These are phyloP conservation scores for Mallotus repandus DNA, from an alignment of 441 rosid genomes.

Conservation along the genomic window DNA sequence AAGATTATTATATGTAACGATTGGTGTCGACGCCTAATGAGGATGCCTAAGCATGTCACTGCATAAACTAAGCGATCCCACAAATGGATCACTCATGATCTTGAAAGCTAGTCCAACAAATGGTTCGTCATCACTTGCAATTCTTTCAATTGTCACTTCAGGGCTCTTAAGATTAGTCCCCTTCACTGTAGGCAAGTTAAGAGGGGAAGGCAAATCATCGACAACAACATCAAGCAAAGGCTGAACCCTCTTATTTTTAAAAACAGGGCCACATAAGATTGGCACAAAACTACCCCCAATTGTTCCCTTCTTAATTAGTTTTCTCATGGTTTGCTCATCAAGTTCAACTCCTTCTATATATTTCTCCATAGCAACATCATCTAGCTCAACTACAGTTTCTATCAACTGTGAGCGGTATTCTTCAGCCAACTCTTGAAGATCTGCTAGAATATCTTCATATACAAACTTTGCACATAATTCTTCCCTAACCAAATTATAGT, in stretches of 20 bases:
- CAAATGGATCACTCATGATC: conserved; percentile 93
- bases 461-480: no score
- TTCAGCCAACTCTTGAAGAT: no score
- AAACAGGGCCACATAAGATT: conserved; percentile 86
- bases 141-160: conserved; percentile 50
- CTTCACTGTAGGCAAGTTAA: conserved; percentile 80
- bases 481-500: no score
- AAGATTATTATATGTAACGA: no score
- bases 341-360: conserved; percentile 93
- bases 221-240: conserved; percentile 92
- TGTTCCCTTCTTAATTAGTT: conserved; percentile 73
- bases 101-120: conserved; percentile 92
- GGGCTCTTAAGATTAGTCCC: conserved; percentile 92
- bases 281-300: conserved; percentile 74
- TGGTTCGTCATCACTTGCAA: conserved; percentile 78
- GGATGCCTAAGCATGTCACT: no score
- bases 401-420: no score
- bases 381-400: no score
- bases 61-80: conserved; percentile 94
- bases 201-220: conserved; percentile 89
- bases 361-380: no score
- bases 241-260: conserved; percentile 93
- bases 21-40: no score
- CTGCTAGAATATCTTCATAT: no score
- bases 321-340: conserved; percentile 72